A percentile compares a stretch with the other conserved stretches of the same genome.
Conservation (phyloP, 768 basidiomycete species). For the Mycena rebaudengoi region DNA sequence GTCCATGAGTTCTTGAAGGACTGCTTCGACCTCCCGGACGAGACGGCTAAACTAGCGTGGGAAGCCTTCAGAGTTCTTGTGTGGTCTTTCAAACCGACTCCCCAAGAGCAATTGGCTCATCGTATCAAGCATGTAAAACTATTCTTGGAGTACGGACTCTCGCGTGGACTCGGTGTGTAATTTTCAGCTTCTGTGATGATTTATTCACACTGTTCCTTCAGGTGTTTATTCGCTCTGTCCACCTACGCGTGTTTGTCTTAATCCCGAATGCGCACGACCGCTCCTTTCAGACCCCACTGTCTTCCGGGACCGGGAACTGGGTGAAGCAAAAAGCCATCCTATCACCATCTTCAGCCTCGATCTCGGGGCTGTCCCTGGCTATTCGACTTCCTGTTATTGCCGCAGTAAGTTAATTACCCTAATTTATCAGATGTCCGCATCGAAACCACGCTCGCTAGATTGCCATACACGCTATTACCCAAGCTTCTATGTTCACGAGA, state of each 20-base stretch:
- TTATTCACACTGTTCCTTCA: background rate
- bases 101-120: background rate
- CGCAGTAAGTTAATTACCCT: conserved; percentile 26
- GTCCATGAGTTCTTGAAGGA: conserved; percentile 3
- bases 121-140: conserved; percentile 16
- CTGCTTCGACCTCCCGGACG: conserved; percentile 2
- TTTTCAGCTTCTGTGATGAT: background rate
- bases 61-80: background rate
- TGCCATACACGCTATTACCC: conserved; percentile 40
- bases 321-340: conserved; percentile 10
- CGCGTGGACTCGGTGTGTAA: conserved; percentile 17
- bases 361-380: conserved; percentile 34
- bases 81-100: conserved; percentile 1
- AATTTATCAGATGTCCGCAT: background rate
- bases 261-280: background rate
- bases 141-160: conserved; percentile 14
- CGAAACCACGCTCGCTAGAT: conserved; percentile 4
- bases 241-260: conserved; percentile 6
- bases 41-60: conserved; percentile 9
- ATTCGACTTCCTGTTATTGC: conserved; percentile 34
- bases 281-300: background rate
- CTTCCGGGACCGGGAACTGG: background rate
- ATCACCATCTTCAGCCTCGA: conserved; percentile 32
- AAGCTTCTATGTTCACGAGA: conserved; percentile 35
- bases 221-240: conserved; percentile 7